A percentile compares a stretch with the other conserved stretches of the same genome.
Evolutionary conservation across 176 grass and related monocot genomes (phyloP).

Genomic region (Carex myosuroides): DNA sequence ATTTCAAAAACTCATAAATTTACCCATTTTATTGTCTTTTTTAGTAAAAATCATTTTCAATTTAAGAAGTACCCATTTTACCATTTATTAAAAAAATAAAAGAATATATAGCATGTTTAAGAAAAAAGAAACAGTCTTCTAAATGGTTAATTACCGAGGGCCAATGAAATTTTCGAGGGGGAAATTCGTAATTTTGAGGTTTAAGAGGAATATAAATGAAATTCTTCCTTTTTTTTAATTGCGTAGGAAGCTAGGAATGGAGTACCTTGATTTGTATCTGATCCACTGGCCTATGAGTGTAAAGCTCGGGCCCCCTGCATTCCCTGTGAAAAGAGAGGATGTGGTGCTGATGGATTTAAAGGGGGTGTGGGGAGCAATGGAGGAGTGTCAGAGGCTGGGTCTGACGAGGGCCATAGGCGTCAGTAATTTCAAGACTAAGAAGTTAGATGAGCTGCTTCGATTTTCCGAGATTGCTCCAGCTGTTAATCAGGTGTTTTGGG

Average conservation of each 20-base stretch:
- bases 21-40: too few relatives aligned
- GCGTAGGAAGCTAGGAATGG: slow-evolving; percentile 41
- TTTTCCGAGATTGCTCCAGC: slow-evolving; percentile 29
- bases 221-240: too few relatives aligned
- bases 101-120: too few relatives aligned
- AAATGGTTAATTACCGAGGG: too few relatives aligned
- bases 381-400: slow-evolving; percentile 49
- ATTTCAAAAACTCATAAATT: too few relatives aligned
- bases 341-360: slow-evolving; percentile 33
- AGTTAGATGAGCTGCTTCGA: slow-evolving; percentile 31
- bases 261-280: slow-evolving; percentile 66
- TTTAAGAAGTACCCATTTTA: too few relatives aligned
- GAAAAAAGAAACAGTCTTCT: too few relatives aligned
- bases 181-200: too few relatives aligned
- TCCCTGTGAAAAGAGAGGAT: slow-evolving; percentile 21
- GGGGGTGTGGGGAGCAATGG: slow-evolving; percentile 52
- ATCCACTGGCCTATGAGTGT: slow-evolving; percentile 47
- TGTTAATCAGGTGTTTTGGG: slow-evolving; percentile 32
- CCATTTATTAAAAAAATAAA: too few relatives aligned
- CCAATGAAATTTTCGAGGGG: too few relatives aligned
- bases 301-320: not conserved
- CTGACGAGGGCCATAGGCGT: slow-evolving; percentile 48
- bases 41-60: too few relatives aligned
- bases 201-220: too few relatives aligned
- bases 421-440: slow-evolving; percentile 55